Conservation (phyloP, 495 filamentous ascomycete genomes). For the Aspergillus cristatus region DNA sequence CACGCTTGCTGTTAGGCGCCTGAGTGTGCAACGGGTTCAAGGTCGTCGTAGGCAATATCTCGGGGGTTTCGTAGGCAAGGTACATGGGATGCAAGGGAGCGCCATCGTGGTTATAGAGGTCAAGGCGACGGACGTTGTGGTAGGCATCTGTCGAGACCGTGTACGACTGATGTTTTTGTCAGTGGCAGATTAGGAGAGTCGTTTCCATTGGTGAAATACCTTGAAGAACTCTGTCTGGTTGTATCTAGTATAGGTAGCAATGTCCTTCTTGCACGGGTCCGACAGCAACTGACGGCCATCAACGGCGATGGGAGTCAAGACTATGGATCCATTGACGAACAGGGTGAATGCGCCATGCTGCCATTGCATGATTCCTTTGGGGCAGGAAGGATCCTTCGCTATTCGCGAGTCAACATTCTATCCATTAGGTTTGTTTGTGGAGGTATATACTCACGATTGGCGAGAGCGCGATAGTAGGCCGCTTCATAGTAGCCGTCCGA, state of each 20-base stretch:
- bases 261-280: conserved; percentile 49
- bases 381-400: conserved; percentile 58
- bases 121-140: conserved; percentile 52
- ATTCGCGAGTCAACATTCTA: no score
- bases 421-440: no score
- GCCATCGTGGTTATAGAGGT: conserved; percentile 58
- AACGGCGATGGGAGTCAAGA: conserved; percentile 51
- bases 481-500: conserved; percentile 63
- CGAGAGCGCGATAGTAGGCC: conserved; percentile 62
- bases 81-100: conserved; percentile 66
- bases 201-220: conserved; percentile 35
- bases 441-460: conserved; percentile 53
- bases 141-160: conserved; percentile 53
- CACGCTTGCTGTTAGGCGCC: conserved; percentile 21
- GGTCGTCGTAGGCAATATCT: conserved; percentile 67
- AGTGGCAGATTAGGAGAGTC: no score
- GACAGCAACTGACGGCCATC: conserved; percentile 68
- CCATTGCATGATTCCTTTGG: conserved; percentile 65
- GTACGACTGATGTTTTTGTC: conserved; percentile 60
- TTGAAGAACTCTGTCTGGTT: conserved; percentile 58
- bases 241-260: conserved; percentile 55
- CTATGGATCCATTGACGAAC: conserved; percentile 48
- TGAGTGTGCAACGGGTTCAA: conserved; percentile 47
- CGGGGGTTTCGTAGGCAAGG: conserved; percentile 55
- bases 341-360: conserved; percentile 60